Conservation (phyloP, 805 yeast species). For the Cyberlindnera meyerae region DNA sequence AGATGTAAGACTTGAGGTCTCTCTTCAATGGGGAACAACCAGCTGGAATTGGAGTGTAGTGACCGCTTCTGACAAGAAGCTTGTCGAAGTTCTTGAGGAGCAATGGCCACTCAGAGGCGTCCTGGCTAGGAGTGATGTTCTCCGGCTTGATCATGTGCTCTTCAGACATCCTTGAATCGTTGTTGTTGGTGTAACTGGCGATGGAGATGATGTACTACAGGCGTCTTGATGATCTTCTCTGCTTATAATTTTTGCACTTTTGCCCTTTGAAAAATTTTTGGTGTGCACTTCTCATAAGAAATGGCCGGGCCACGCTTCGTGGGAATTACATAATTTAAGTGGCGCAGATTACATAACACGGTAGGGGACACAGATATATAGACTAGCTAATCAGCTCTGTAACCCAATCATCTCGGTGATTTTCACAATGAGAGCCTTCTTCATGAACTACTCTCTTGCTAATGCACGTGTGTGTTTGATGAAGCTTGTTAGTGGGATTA, state of each 20-base stretch:
- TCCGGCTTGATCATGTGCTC: constrained; percentile 88
- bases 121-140: constrained; percentile 66
- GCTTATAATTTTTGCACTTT: background rate
- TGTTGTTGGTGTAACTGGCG: too few species aligned
- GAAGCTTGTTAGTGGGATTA: constrained; percentile 38
- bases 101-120: constrained; percentile 94
- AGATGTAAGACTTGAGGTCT: constrained; percentile 82
- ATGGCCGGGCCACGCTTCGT: background rate
- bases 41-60: constrained; percentile 94
- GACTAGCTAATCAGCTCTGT: background rate
- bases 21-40: constrained; percentile 94
- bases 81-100: constrained; percentile 91
- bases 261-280: constrained; percentile 17
- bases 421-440: constrained; percentile 43
- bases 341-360: constrained; percentile 2
- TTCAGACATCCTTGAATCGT: constrained; percentile 53
- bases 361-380: constrained; percentile 1
- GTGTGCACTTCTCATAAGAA: constrained; percentile 1
- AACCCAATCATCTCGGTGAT: constrained; percentile 23
- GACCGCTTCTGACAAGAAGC: constrained; percentile 90
- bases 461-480: constrained; percentile 40
- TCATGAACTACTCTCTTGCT: constrained; percentile 60
- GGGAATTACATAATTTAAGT: background rate
- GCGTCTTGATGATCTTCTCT: background rate
- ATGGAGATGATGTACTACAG: too few species aligned